phyloP scores from a whole-genome alignment of 2,329 filamentous ascomycete species.

The Plectosphaerella cucumerina region DNA sequence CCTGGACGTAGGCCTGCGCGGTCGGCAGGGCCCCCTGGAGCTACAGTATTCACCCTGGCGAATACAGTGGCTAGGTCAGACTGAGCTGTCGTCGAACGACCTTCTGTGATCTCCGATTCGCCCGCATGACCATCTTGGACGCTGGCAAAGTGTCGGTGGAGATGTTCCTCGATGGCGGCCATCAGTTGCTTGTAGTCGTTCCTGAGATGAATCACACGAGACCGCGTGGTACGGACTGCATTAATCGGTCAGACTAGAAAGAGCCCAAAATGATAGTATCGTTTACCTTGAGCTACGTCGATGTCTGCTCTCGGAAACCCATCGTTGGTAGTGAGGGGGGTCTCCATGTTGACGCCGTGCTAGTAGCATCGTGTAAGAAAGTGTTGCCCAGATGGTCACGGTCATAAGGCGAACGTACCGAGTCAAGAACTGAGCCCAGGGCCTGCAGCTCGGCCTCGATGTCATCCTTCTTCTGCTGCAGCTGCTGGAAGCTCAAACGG shows the following conservation, averaged over 20 bases:
- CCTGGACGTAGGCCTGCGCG: conserved; percentile 74
- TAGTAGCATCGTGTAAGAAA: conserved; percentile 30
- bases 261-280: too few relatives aligned
- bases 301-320: conserved; percentile 92
- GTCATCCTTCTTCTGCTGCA: conserved; percentile 79
- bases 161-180: conserved; percentile 72
- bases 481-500: conserved; percentile 69
- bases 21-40: conserved; percentile 73
- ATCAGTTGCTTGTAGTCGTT: conserved; percentile 95
- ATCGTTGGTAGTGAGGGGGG: conserved; percentile 78
- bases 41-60: conserved; percentile 84
- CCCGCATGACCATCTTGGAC: conserved; percentile 4
- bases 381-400: background rate
- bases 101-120: too few relatives aligned
- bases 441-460: conserved; percentile 85
- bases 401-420: conserved; percentile 49
- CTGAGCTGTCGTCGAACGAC: too few relatives aligned
- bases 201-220: conserved; percentile 80
- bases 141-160: conserved; percentile 88
- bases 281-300: conserved; percentile 86
- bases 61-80: conserved; percentile 40
- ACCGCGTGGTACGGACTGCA: conserved; percentile 84
- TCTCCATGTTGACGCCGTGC: conserved; percentile 94
- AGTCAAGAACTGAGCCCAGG: conserved; percentile 80
- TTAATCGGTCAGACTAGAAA: background rate